Percentiles rank a stretch among this genome's conserved stretches.
phyloP scores from a whole-genome alignment of 139 green algal genomes.

The Coccomyxa sp. region DNA sequence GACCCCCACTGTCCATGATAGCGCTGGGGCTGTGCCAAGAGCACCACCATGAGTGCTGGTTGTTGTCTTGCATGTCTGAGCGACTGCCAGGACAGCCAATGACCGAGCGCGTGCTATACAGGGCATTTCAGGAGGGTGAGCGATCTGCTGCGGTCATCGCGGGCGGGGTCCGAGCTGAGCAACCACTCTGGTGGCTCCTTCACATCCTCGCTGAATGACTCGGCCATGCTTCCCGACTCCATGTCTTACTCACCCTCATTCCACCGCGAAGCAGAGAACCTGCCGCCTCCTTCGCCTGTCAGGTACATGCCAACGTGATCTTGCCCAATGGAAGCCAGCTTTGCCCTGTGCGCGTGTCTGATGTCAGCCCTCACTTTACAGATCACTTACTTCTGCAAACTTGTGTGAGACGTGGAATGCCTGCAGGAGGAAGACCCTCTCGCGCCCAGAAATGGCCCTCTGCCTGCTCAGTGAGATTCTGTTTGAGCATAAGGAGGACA shows the following conservation, averaged over 20 bases:
- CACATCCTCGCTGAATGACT: not conserved
- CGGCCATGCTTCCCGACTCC: not conserved
- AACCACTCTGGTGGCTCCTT: not conserved
- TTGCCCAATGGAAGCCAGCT: not conserved
- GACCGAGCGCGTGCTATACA: not conserved
- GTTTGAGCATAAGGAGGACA: constrained; percentile 86
- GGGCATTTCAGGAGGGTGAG: not conserved
- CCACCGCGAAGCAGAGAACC: too few relatives aligned
- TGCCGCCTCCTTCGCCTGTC: not conserved
- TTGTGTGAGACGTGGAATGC: not conserved
- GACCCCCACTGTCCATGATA: not conserved
- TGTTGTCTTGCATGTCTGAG: not conserved
- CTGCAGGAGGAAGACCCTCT: constrained; percentile 41
- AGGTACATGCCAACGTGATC: not conserved
- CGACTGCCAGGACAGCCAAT: not conserved
- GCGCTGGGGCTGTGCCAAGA: not conserved
- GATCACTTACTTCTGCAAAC: not conserved
- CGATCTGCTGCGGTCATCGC: constrained; percentile 1
- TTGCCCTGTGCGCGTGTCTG: not conserved
- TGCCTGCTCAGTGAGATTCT: constrained; percentile 85
- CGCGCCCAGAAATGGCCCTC: constrained; percentile 80
- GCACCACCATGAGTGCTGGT: not conserved
- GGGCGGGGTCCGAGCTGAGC: not conserved
- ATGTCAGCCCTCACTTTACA: not conserved
- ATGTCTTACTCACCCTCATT: not conserved